Conservation (phyloP, 805 yeast genomes). For the Saturnispora dispora region DNA sequence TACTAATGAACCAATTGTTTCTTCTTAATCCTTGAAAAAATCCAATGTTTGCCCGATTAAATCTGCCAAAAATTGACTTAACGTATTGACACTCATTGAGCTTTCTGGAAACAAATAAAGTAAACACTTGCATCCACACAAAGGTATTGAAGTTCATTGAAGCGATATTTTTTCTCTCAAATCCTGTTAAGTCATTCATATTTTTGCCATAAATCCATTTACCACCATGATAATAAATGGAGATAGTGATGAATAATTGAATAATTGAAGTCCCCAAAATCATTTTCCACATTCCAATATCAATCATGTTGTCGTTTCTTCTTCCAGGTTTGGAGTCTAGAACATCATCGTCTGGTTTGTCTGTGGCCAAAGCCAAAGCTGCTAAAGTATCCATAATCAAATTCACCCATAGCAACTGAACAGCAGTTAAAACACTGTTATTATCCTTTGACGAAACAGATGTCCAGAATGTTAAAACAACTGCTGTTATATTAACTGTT, state of each 20-base stretch:
- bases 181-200: constrained; percentile 23
- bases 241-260: constrained; percentile 75
- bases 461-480: constrained; percentile 82
- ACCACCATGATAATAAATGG: constrained; percentile 71
- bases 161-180: constrained; percentile 49
- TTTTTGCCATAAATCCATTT: constrained; percentile 40
- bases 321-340: constrained; percentile 80
- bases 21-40: constrained; percentile 74
- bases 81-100: constrained; percentile 57
- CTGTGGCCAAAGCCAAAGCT: constrained; percentile 95
- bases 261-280: constrained; percentile 76
- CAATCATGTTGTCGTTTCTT: constrained; percentile 66
- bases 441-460: constrained; percentile 80
- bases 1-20: constrained; percentile 72
- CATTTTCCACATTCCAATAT: constrained; percentile 98
- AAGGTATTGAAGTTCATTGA: constrained; percentile 92
- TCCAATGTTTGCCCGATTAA: constrained; percentile 59
- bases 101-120: constrained; percentile 82
- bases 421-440: constrained; percentile 88
- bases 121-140: constrained; percentile 97
- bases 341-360: constrained; percentile 81
- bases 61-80: constrained; percentile 58
- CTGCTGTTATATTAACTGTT: constrained; percentile 97
- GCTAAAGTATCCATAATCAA: constrained; percentile 98
- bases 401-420: constrained; percentile 94